Base-by-base conservation (phyloP, 805 yeast genomes). In the Candida yuanshanica region DNA sequence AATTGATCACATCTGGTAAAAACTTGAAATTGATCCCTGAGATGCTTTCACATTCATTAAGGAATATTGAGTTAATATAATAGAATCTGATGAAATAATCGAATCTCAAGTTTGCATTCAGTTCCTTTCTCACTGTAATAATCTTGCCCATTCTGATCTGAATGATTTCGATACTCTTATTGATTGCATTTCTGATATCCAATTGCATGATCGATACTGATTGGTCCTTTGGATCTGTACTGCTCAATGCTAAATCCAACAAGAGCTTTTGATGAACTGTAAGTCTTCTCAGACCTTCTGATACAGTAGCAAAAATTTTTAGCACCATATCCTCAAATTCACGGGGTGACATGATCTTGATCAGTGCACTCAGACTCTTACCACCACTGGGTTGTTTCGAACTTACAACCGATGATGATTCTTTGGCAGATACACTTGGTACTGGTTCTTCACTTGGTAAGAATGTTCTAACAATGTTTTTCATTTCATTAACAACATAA, bases 11-110 rank as follows among this genome's bases (percentile, higher is more conserved):
- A 42, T 81, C 86, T 39, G 81, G 77, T 22, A 91, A 64, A n/a
- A 77, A 79, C 21, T 72, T 69, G 39, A 48, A 52, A 1, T 77
- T 70, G 12, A 72, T 60, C 0, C 95, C 95, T 5, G 88, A 79
- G 5, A 90, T 74, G 12, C 79, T 69, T 59, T 93, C 98, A 59
- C 95, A 86, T 55, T 88, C 95, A 36, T 75, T 76, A 33, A 89
- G 67, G 56, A 90, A 90, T 18, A 81, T 68, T 0, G 81, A 75
- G 42, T 80, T 77, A 12, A 84, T 65, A 3, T 83, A 68, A 59
- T 79, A 87, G 38, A 87, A 72, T 44, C 79, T 66, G 36, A 86
- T 54, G 62, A 89, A 90, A 48, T 72, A 75, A n/a, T 73, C 72
- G 8, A 77, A 66, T 3, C 81, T 60, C 18, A 81, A 59, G 31